Evolutionary conservation across 2,329 filamentous ascomycete species (phyloP).

Genomic region (Colletotrichum sp.): DNA sequence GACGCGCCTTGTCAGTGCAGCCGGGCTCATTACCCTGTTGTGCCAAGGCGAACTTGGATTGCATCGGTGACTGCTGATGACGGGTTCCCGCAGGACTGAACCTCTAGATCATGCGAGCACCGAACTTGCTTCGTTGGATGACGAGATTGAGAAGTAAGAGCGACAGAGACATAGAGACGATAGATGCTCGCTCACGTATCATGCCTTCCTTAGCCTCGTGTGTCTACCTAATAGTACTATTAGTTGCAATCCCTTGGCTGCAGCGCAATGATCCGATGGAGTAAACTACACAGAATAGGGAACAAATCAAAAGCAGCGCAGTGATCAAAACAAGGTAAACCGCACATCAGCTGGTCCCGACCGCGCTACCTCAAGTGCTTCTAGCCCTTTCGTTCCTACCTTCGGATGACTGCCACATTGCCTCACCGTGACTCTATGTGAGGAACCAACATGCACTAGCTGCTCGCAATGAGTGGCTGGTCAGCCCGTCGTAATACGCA

Average conservation of each 20-base stretch:
- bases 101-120: not conserved
- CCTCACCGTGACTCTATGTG: not conserved
- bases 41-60: not conserved
- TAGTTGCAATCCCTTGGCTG: not conserved
- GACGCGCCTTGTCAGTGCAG: not conserved
- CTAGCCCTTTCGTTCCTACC: not conserved
- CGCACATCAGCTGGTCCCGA: not conserved
- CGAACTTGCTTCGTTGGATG: not conserved
- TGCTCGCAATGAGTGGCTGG: not conserved
- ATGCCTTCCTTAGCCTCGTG: not conserved
- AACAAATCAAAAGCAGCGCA: too few relatives aligned
- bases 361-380: not conserved
- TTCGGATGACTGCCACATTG: not conserved
- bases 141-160: not conserved
- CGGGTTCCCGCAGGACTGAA: not conserved
- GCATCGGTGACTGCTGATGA: slow-evolving; percentile 12
- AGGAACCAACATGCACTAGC: not conserved
- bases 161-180: not conserved
- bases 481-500: not conserved
- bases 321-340: not conserved
- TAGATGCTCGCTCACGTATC: not conserved
- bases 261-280: not conserved
- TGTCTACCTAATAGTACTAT: not conserved
- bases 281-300: too few relatives aligned
- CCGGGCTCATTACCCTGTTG: not conserved